Base-by-base conservation (phyloP, 257 asterid species). In the Rehmannia glutinosa region DNA sequence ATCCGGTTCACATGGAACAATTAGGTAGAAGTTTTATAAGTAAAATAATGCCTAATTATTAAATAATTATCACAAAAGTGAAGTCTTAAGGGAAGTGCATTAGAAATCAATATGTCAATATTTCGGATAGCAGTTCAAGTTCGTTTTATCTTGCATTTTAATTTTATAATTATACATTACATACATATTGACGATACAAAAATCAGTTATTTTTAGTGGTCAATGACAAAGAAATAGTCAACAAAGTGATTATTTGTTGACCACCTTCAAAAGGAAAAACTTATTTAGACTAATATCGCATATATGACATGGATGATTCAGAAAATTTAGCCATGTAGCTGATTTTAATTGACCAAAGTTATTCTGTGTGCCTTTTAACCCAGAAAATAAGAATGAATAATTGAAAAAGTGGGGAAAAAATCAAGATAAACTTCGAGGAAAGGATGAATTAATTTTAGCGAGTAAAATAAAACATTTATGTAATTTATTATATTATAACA, bases 341-440 rank as follows among this genome's bases (percentile, higher is more conserved):
- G 36, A 66, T 51, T 47, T 66, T 20, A 17, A 39, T 73, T 73
- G 78, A 67, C 74, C 59, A 50, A 13, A 15, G 1, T 23, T 17
- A 15, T 3, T 59, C 49, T 38, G 13, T 3, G 9, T 13, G n/a
- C n/a, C n/a, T n/a, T n/a, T n/a, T n/a, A n/a, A n/a, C n/a, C n/a
- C n/a, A n/a, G n/a, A n/a, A n/a, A n/a, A 13, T 13, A 53, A 46
- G 55, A 8, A 35, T 51, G 13, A 39, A 54, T 54, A 23, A 2
- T n/a, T n/a, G n/a, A 24, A 51, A 24, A 10, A 11, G 1, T 3
- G 6, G 57, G 10, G 21, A 20, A 2, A 51, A 11, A 51, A 21
- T 19, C 1, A 23, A 2, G 11, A n/a, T 57, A 23, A 15, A 55
- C 43, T 46, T 24, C 10, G 2, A 12, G 52, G 33, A n/a, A n/a